Evolutionary conservation across 1,139 yeast genomes (phyloP).

Genomic region (Taphrina flavorubra): DNA sequence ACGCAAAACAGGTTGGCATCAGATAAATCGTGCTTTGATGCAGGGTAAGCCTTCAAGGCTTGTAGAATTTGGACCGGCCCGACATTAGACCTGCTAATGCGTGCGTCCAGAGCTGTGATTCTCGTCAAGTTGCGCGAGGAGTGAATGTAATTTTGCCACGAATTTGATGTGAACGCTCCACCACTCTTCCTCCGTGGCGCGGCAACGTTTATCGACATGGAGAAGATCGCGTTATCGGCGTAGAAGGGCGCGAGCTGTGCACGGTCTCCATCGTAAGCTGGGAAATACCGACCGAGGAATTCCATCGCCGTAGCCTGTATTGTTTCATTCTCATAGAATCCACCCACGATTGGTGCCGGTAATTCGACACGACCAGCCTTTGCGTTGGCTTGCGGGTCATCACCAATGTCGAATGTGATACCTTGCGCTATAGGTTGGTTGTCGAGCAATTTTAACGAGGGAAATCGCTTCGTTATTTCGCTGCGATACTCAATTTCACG

Average conservation of each 20-base stretch:
- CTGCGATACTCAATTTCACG: conserved; percentile 60
- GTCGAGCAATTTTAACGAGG: conserved; percentile 77
- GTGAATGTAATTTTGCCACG: conserved; percentile 54
- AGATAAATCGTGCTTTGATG: conserved; percentile 71
- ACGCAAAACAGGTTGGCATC: conserved; percentile 72
- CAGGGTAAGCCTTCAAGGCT: conserved; percentile 71
- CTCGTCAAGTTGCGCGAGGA: conserved; percentile 77
- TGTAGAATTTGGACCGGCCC: conserved; percentile 74
- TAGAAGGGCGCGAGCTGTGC: conserved; percentile 71
- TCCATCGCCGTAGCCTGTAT: conserved; percentile 72
- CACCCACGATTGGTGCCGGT: conserved; percentile 60
- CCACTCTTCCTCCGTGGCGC: conserved; percentile 54
- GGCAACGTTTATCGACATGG: conserved; percentile 63
- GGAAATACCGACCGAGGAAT: conserved; percentile 65
- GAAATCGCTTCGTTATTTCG: conserved; percentile 75
- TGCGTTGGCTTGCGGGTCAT: conserved; percentile 24
- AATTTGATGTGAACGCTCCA: conserved; percentile 44
- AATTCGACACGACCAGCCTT: conserved; percentile 51
- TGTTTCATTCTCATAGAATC: conserved; percentile 82
- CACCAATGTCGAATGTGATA: conserved; percentile 53
- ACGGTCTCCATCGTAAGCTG: conserved; percentile 82
- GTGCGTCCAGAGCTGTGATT: conserved; percentile 64
- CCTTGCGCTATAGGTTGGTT: conserved; percentile 73
- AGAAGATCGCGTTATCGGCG: conserved; percentile 83
- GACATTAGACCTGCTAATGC: conserved; percentile 65